Base-by-base conservation (phyloP, 192 early-diverging fungal species). In the Lobosporangium transversale region DNA sequence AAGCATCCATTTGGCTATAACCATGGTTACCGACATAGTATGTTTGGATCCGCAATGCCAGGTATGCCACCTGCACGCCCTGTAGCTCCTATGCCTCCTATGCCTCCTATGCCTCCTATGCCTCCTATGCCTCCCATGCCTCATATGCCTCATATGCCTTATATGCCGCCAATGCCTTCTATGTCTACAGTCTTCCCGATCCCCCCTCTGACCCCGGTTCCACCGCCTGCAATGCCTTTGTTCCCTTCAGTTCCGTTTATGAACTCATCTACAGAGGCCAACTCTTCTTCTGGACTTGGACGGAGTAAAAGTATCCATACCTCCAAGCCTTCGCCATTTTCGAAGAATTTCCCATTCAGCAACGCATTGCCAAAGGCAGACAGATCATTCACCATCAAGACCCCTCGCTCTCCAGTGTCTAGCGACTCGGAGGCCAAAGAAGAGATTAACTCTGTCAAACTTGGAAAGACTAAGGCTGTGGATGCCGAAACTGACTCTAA, bases 81-180 rank as follows among this genome's bases (percentile, higher is more conserved):
- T n/a, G n/a, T n/a, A n/a, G n/a, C n/a, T 14, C 47, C 37, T 33
- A 51, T 36, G 36, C 26, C 61, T 23, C 56, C 49, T 21, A 47
- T 74, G 62, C 50, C 70, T 3, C 56, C 70, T 6, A 65, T 74
- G 70, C 35, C 70, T 2, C 56, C 70, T 0, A 66, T 73, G 70
- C 61, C 61, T 0, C 49, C 70, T 0, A 62, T 73, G 60, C 53
- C 53, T 4, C 27, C 58, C 11, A 62, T 62, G 53, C 30, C 52
- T 12, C 52, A 48, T 0, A 45, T 55, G 57, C 36, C 58, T 10
- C 42, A 54, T 9, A 67, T 67, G 47, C 66, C 54, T 26, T 33
- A 56, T 2, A 68, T 68, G 66, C 56, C 66, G 24, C 56, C 56
- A 9, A 68, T 68, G 65, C 65, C 57, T 10, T 14, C 32, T 24